Conservation (phyloP, 331 rosid genomes). For the Rhamnella rubrinervis region DNA sequence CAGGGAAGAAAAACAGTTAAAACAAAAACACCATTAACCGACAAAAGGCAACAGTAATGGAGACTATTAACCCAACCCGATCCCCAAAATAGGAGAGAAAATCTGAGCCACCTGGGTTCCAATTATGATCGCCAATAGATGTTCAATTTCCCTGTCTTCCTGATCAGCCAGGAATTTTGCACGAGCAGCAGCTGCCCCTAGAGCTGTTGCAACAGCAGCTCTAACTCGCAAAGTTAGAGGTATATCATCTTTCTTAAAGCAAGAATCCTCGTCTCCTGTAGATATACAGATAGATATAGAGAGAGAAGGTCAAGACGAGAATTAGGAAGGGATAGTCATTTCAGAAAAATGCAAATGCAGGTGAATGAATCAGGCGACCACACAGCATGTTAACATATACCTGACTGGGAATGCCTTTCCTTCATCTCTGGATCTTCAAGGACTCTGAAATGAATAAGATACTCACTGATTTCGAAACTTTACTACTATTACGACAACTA, state of each 20-base stretch:
- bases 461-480: neutral
- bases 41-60: no score
- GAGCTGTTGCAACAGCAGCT: slow-evolving; percentile 80
- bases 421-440: slow-evolving; percentile 44
- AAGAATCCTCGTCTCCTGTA: slow-evolving; percentile 39
- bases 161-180: slow-evolving; percentile 85
- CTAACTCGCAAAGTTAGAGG: slow-evolving; percentile 66
- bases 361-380: neutral
- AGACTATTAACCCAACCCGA: neutral
- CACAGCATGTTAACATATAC: slow-evolving; percentile 30
- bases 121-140: slow-evolving; percentile 67
- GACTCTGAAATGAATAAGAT: slow-evolving; percentile 43
- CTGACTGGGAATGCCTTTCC: slow-evolving; percentile 48
- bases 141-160: slow-evolving; percentile 87
- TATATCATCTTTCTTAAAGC: slow-evolving; percentile 43
- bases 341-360: neutral
- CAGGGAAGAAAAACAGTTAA: neutral
- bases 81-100: neutral
- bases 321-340: neutral
- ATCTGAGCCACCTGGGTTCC: slow-evolving; percentile 66
- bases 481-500: neutral
- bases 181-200: slow-evolving; percentile 93
- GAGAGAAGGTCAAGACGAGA: slow-evolving; percentile 20
- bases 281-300: slow-evolving; percentile 9
- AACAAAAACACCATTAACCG: no score